Base-by-base conservation (phyloP, 129 eudicot species). In the Flaveria brownii region DNA sequence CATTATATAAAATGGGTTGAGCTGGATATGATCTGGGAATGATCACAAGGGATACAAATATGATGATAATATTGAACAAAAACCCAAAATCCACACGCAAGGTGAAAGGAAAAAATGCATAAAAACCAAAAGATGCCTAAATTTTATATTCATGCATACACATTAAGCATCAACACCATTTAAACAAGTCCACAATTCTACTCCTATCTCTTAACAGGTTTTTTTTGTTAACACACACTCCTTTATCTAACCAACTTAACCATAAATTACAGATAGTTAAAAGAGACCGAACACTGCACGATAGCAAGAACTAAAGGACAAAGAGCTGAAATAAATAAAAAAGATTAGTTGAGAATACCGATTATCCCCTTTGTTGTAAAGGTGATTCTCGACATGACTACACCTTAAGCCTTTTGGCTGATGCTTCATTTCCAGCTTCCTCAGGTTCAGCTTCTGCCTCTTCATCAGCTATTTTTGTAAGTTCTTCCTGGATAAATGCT, bases 401-500 rank as follows among this genome's bases (percentile, higher is more conserved):
- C 46, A 55, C 65, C 47, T 68, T 30, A 30, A 30, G 36, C 71
- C 46, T 77, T 77, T 25, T 36, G 39, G 43, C 71, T 0, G 85
- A 68, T 72, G 85, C 80, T 47, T 82, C 80, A 14, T 84, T 84
- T 61, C 68, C 89, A 42, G 80, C 77, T 57, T 84, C 81, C 10
- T 30, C 86, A 22, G 84, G 70, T 67, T 78, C 89, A 14, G 33
- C 75, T 42, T 85, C 96, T 12, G 88, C 90, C 30, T 57, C 87
- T 80, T 87, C 97, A 11, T 87, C 90, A 2, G 96, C 97, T 56
- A 94, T 74, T 78, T 86, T 87, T 10, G 92, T 89, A 7, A 94
- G 93, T 84, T 94, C 98, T 2, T 89, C 93, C 86, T 94, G 87
- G 78, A 94, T 84, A 89, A 89, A 85, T 42, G 82, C 74, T 85